These are phyloP conservation scores for Immersiella caudata DNA, from an alignment of 495 filamentous ascomycete species.

Conservation along the genomic window DNA sequence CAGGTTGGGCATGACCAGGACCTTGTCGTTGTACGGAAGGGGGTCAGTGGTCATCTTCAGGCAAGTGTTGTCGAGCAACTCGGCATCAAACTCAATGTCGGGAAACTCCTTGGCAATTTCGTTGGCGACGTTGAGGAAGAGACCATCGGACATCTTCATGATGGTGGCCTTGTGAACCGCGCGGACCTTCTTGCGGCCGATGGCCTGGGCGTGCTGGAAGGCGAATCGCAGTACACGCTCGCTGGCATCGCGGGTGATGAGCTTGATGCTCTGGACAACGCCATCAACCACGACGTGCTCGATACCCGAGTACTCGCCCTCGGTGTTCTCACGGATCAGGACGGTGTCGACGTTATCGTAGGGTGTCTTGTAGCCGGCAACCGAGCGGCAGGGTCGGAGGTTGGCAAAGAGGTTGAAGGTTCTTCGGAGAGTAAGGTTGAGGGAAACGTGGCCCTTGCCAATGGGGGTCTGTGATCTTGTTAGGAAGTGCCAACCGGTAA, in stretches of 20 bases:
- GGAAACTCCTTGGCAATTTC: conserved; percentile 93
- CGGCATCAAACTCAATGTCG: conserved; percentile 89
- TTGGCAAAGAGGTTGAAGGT: conserved; percentile 99
- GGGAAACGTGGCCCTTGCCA: conserved; percentile 97
- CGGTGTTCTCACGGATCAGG: conserved; percentile 98
- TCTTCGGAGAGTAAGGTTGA: conserved; percentile 96
- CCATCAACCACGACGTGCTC: conserved; percentile 98
- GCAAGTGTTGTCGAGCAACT: conserved; percentile 98
- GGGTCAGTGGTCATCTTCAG: conserved; percentile 96
- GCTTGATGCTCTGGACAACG: conserved; percentile 98
- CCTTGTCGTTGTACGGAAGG: conserved; percentile 95
- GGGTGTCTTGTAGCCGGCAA: conserved; percentile 96
- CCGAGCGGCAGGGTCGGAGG: conserved; percentile 93
- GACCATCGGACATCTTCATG: conserved; percentile 99
- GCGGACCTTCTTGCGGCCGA: conserved; percentile 92
- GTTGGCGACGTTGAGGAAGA: conserved; percentile 86
- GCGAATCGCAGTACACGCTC: conserved; percentile 95
- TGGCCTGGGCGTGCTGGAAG: conserved; percentile 92
- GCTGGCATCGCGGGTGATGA: conserved; percentile 90
- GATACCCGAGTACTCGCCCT: conserved; percentile 99
- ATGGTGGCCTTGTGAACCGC: conserved; percentile 99
- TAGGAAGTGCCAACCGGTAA: conserved; percentile 14
- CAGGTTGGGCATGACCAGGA: conserved; percentile 98
- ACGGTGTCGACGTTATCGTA: conserved; percentile 98
- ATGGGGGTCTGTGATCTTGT: conserved; percentile 75